Conservation (phyloP, 768 basidiomycete genomes). For the Favolaschia claudopus region DNA sequence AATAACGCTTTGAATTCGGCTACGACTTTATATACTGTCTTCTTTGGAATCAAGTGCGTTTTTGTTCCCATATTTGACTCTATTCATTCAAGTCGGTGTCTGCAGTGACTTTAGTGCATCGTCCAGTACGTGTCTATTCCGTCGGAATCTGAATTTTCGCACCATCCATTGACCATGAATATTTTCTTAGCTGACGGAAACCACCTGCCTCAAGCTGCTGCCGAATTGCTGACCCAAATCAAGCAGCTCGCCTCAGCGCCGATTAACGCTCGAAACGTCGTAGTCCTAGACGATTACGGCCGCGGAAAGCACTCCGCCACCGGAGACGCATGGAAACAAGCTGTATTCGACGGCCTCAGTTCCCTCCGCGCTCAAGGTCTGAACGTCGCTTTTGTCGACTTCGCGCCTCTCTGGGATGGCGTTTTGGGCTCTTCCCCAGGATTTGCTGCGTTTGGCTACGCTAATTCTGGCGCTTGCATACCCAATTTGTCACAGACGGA, state of each 20-base stretch:
- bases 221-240: constrained; percentile 53
- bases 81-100: constrained; percentile 14
- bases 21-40: constrained; percentile 58
- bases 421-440: constrained; percentile 54
- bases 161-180: neutral
- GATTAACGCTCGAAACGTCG: constrained; percentile 57
- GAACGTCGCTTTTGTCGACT: constrained; percentile 55
- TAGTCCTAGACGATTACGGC: constrained; percentile 60
- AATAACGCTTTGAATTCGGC: constrained; percentile 50
- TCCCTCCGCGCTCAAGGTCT: constrained; percentile 41
- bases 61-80: neutral
- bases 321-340: constrained; percentile 57
- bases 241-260: constrained; percentile 54
- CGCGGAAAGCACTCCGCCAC: constrained; percentile 46
- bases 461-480: constrained; percentile 44
- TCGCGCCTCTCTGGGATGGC: constrained; percentile 58
- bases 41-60: constrained; percentile 63
- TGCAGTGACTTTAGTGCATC: constrained; percentile 49
- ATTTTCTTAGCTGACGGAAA: constrained; percentile 51
- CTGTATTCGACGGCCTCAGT: constrained; percentile 50
- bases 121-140: constrained; percentile 37
- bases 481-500: constrained; percentile 42
- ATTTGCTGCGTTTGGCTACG: constrained; percentile 56
- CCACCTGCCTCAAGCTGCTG: constrained; percentile 53
- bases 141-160: neutral